Conservation (phyloP, 2,329 filamentous ascomycete genomes). For the Didymella glomerata region DNA sequence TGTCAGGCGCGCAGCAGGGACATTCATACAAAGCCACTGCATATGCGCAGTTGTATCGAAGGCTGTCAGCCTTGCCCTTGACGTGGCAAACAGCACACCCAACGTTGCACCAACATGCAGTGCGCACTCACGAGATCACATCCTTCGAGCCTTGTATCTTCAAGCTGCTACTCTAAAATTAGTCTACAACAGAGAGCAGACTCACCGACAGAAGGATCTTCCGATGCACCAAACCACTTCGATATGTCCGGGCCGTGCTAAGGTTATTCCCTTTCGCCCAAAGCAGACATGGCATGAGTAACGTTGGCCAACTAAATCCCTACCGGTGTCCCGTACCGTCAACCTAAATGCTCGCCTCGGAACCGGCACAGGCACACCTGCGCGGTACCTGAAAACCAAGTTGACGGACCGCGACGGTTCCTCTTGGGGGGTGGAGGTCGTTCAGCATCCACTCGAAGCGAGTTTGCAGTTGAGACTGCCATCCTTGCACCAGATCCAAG, state of each 20-base stretch:
- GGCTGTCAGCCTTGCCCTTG: conserved; percentile 5
- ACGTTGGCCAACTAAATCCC: conserved; percentile 2
- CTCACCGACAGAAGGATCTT: conserved; percentile 13
- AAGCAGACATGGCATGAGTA: conserved; percentile 11
- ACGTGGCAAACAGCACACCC: conserved; percentile 13
- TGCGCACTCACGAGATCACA: conserved; percentile 11
- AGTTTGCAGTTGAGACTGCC: conserved; percentile 1
- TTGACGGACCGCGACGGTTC: neutral
- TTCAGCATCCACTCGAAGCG: neutral
- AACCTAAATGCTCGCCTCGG: conserved; percentile 10
- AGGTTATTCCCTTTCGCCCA: conserved; percentile 4
- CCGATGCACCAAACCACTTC: conserved; percentile 6
- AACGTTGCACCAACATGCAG: conserved; percentile 14
- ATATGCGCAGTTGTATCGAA: conserved; percentile 1
- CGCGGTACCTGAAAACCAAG: conserved; percentile 10
- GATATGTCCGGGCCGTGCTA: conserved; percentile 11
- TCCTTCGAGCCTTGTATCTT: conserved; percentile 7
- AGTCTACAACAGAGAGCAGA: conserved; percentile 1
- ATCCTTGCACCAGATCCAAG: conserved; percentile 6
- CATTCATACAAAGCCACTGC: conserved; percentile 10
- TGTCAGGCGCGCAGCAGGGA: conserved; percentile 1
- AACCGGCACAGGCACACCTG: conserved; percentile 14
- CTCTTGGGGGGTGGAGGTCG: conserved; percentile 1
- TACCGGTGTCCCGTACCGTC: conserved; percentile 13
- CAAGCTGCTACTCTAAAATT: conserved; percentile 15